phyloP scores from a whole-genome alignment of 1,284 basidiomycete genomes.

The Ustilago nuda region DNA sequence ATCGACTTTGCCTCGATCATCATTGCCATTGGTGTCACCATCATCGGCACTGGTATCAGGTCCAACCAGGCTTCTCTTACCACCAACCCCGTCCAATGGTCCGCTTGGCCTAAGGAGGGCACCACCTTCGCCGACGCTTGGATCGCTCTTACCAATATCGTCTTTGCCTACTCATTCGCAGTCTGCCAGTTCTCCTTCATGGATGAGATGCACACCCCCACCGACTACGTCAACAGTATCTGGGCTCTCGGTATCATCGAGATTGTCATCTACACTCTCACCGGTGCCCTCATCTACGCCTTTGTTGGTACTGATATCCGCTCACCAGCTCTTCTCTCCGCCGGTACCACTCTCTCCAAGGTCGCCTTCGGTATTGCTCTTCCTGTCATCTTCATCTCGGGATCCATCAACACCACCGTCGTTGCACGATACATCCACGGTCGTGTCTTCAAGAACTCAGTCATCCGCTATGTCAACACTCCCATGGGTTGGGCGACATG shows the following conservation, averaged over 20 bases:
- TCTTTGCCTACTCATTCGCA: constrained; percentile 65
- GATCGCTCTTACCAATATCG: constrained; percentile 59
- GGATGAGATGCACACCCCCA: constrained; percentile 61
- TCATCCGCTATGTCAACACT: constrained; percentile 61
- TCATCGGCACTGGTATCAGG: constrained; percentile 57
- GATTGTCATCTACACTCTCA: constrained; percentile 63
- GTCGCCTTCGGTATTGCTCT: constrained; percentile 59
- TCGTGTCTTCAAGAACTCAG: constrained; percentile 52
- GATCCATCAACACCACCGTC: constrained; percentile 62
- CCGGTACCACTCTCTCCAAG: constrained; percentile 54
- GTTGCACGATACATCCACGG: constrained; percentile 57
- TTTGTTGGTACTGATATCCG: constrained; percentile 56
- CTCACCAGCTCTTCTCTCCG: constrained; percentile 55
- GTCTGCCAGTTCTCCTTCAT: constrained; percentile 62
- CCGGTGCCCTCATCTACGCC: constrained; percentile 59
- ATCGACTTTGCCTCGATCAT: constrained; percentile 63
- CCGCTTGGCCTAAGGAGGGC: constrained; percentile 51
- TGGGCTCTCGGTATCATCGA: constrained; percentile 57
- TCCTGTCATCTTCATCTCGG: constrained; percentile 64
- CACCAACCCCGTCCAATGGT: constrained; percentile 46
- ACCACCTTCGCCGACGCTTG: constrained; percentile 54
- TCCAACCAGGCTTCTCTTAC: constrained; percentile 29
- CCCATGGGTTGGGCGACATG: constrained; percentile 54
- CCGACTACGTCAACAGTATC: constrained; percentile 60
- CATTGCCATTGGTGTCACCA: constrained; percentile 57